These are phyloP conservation scores for Annulohypoxylon moriforme DNA, from an alignment of 495 filamentous ascomycete genomes.

Conservation along the genomic window DNA sequence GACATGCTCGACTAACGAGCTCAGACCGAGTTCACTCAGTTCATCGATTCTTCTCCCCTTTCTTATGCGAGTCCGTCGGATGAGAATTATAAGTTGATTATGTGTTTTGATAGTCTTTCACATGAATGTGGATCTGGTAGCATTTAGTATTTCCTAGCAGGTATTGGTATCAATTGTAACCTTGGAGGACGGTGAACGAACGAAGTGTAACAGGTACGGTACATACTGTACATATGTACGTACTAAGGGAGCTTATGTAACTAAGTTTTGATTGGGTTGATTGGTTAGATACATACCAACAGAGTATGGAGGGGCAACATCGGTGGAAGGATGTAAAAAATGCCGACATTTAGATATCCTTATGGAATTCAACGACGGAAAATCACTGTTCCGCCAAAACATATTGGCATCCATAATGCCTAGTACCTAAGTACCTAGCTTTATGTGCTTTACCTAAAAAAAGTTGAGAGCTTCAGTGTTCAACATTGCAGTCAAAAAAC, in stretches of 20 bases:
- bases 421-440: background rate
- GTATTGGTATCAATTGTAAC: background rate
- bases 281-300: background rate
- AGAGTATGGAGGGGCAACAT: conserved; percentile 29
- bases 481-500: no score
- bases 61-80: background rate
- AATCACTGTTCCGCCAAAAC: conserved; percentile 22
- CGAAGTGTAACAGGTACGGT: background rate
- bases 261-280: conserved; percentile 34
- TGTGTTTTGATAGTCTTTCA: conserved; percentile 6
- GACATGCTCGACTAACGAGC: conserved; percentile 68
- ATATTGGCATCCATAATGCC: background rate
- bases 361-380: conserved; percentile 1
- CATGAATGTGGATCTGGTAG: background rate
- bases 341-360: conserved; percentile 4
- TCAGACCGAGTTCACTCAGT: conserved; percentile 23
- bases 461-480: background rate
- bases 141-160: background rate
- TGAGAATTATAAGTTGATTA: background rate
- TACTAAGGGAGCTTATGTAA: no score
- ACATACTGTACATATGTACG: no score
- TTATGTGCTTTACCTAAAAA: background rate
- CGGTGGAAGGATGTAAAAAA: conserved; percentile 8
- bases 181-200: conserved; percentile 26
- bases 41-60: conserved; percentile 36